A percentile compares a stretch with the other conserved stretches of the same genome.
Conservation (phyloP, 345 rosid species). For the Clarkia xantiana region DNA sequence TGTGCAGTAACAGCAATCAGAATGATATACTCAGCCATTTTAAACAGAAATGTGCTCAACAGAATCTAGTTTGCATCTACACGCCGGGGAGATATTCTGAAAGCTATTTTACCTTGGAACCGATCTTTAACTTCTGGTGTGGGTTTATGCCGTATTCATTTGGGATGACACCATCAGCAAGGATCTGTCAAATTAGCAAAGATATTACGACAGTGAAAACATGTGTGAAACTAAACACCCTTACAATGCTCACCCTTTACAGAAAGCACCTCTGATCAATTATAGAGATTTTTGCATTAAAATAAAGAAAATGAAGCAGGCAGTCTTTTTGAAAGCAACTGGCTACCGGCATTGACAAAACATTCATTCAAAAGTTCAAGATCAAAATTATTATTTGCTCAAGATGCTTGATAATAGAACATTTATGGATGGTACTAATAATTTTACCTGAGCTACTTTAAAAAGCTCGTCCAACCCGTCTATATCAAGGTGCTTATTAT, state of each 20-base stretch:
- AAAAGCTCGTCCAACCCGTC: slow-evolving; percentile 83
- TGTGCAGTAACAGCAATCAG: background rate
- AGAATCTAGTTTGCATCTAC: no score
- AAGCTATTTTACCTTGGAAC: slow-evolving; percentile 63
- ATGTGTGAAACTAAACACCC: background rate
- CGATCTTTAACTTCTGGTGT: slow-evolving; percentile 83
- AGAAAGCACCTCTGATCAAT: no score
- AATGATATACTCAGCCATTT: background rate
- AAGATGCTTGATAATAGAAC: background rate
- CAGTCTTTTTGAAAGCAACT: no score
- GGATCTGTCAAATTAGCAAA: slow-evolving; percentile 32
- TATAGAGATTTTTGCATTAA: no score
- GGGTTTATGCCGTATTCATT: slow-evolving; percentile 99
- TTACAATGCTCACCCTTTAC: background rate
- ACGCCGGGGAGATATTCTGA: background rate
- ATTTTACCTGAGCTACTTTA: slow-evolving; percentile 79
- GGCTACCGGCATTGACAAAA: no score
- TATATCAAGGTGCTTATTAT: slow-evolving; percentile 88
- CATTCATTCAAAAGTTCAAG: no score
- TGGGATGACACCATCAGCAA: slow-evolving; percentile 99
- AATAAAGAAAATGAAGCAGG: no score
- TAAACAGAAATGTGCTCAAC: background rate
- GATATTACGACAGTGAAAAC: slow-evolving; percentile 9
- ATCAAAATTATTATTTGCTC: no score
- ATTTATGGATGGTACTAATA: background rate